These are phyloP conservation scores for Trichoderma asperellum DNA, from an alignment of 2,329 filamentous ascomycete species.

Conservation along the genomic window DNA sequence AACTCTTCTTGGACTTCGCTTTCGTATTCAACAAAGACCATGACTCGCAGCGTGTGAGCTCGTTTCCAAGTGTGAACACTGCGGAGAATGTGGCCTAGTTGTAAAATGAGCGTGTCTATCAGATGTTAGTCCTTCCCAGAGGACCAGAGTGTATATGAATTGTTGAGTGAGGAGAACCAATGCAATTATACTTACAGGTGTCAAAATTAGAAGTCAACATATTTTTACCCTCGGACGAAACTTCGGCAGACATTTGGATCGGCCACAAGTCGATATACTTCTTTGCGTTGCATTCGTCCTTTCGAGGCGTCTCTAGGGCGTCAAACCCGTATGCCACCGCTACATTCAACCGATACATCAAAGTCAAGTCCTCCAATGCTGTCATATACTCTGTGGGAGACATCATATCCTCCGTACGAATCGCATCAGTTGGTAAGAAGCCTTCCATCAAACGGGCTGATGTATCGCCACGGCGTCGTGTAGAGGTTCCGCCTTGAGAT, in stretches of 20 bases:
- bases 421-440: conserved; percentile 69
- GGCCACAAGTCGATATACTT: conserved; percentile 89
- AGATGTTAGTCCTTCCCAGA: not conserved
- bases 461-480: conserved; percentile 56
- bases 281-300: conserved; percentile 63
- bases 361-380: conserved; percentile 78
- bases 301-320: conserved; percentile 70
- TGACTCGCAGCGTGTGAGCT: conserved; percentile 72
- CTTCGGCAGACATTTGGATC: conserved; percentile 89
- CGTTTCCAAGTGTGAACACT: conserved; percentile 82
- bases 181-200: conserved; percentile 65
- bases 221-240: conserved; percentile 67
- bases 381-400: conserved; percentile 76
- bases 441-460: conserved; percentile 61
- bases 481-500: conserved; percentile 38
- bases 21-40: conserved; percentile 89
- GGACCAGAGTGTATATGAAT: not conserved
- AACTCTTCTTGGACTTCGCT: conserved; percentile 80
- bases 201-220: conserved; percentile 88
- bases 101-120: conserved; percentile 73
- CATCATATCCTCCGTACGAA: conserved; percentile 69
- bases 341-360: conserved; percentile 80
- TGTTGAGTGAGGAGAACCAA: not conserved
- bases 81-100: conserved; percentile 81
- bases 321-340: conserved; percentile 84